A percentile compares a stretch with the other conserved stretches of the same genome.
These are phyloP conservation scores for Kuraishia molischiana DNA, from an alignment of 805 yeast genomes.

Conservation along the genomic window DNA sequence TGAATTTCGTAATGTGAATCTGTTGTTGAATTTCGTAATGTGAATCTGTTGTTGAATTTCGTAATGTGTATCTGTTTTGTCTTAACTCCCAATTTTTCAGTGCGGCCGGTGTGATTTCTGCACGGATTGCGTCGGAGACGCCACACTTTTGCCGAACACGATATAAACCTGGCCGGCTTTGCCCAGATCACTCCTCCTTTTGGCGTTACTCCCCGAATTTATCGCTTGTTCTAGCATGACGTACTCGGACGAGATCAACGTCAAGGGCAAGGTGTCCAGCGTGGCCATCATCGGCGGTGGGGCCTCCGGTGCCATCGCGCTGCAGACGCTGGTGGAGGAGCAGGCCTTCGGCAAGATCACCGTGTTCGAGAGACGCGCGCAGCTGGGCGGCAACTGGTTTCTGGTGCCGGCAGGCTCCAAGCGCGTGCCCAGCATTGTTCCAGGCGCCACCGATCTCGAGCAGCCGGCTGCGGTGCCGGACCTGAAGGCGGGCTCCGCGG, in stretches of 20 bases:
- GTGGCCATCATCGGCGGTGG: conserved; percentile 43
- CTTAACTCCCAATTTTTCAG: too few species aligned
- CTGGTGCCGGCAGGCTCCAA: conserved; percentile 16
- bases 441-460: conserved; percentile 20
- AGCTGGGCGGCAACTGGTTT: conserved; percentile 35
- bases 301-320: conserved; percentile 34
- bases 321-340: conserved; percentile 29
- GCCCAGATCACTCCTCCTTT: too few species aligned
- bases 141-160: too few species aligned
- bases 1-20: too few species aligned
- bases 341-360: conserved; percentile 20
- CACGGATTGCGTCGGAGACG: too few species aligned
- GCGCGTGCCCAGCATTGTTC: conserved; percentile 11
- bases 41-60: too few species aligned
- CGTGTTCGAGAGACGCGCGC: conserved; percentile 29
- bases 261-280: conserved; percentile 13
- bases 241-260: neutral
- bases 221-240: too few species aligned
- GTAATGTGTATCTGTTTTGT: too few species aligned
- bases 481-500: neutral
- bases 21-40: too few species aligned
- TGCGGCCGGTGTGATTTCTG: too few species aligned
- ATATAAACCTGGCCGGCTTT: too few species aligned
- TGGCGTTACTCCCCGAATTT: too few species aligned
- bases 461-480: conserved; percentile 11